These are phyloP conservation scores for Suillus subaureus DNA, from an alignment of 768 basidiomycete genomes.

Conservation along the genomic window DNA sequence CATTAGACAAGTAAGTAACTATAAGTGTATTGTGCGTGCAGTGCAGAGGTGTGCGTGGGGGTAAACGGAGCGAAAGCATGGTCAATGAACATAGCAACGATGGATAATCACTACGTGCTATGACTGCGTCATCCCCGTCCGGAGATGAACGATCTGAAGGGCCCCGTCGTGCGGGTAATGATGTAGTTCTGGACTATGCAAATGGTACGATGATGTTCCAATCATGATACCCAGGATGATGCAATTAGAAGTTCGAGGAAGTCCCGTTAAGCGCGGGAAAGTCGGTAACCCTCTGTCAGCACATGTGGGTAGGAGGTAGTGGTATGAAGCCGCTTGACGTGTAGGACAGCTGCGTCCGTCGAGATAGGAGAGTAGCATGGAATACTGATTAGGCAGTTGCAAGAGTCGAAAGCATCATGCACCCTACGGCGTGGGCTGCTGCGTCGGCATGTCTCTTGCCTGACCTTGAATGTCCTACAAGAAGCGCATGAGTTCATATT, in stretches of 20 bases:
- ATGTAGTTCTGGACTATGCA: constrained; percentile 4
- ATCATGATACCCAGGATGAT: constrained; percentile 4
- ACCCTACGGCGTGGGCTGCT: constrained; percentile 76
- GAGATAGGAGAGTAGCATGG: constrained; percentile 1
- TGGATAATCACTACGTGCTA: constrained; percentile 3
- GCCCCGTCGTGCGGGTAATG: not conserved
- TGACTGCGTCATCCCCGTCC: not conserved
- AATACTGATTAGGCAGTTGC: not conserved
- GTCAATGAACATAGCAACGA: not conserved
- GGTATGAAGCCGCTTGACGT: not conserved
- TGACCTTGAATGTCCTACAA: constrained; percentile 66
- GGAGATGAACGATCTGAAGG: not conserved
- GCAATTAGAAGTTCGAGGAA: not conserved
- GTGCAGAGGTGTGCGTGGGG: constrained; percentile 6
- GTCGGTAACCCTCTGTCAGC: not conserved
- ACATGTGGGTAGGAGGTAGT: not conserved
- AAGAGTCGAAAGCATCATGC: constrained; percentile 37
- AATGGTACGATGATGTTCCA: constrained; percentile 1
- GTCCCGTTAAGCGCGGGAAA: not conserved
- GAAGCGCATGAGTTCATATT: constrained; percentile 6
- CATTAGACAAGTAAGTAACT: constrained; percentile 10
- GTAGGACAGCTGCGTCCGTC: not conserved
- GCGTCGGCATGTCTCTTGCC: constrained; percentile 60
- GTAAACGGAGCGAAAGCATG: constrained; percentile 5
- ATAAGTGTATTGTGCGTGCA: constrained; percentile 10